A percentile compares a stretch with the other conserved stretches of the same genome.
Conservation (phyloP, 768 basidiomycete species). For the Calocybe indica region DNA sequence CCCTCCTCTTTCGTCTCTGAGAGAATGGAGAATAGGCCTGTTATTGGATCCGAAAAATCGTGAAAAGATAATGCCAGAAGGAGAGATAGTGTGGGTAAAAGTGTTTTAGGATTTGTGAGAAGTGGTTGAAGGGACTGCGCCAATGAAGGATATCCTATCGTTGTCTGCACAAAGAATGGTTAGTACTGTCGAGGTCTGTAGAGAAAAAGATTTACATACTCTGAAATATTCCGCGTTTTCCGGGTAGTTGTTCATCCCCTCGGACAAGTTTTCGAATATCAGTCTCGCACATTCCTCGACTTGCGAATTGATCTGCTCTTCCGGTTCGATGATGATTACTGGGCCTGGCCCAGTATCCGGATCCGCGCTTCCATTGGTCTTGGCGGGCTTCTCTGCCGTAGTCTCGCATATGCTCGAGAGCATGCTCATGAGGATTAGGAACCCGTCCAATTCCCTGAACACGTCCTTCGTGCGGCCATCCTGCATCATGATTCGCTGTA, state of each 20-base stretch:
- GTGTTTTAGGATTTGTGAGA: slow-evolving; percentile 36
- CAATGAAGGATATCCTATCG: slow-evolving; percentile 63
- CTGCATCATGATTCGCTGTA: slow-evolving; percentile 62
- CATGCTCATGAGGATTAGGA: slow-evolving; percentile 67
- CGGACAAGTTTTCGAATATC: slow-evolving; percentile 60
- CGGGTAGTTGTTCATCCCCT: slow-evolving; percentile 51
- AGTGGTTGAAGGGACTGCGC: slow-evolving; percentile 52
- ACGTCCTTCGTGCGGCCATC: slow-evolving; percentile 63
- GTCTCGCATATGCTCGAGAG: slow-evolving; percentile 44
- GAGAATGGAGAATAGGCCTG: slow-evolving; percentile 30
- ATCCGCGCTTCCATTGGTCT: slow-evolving; percentile 15
- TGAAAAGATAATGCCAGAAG: slow-evolving; percentile 62
- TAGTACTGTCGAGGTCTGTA: slow-evolving; percentile 1
- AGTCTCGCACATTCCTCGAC: slow-evolving; percentile 49
- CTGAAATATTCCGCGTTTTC: slow-evolving; percentile 61
- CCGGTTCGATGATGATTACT: slow-evolving; percentile 23
- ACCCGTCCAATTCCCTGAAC: slow-evolving; percentile 80
- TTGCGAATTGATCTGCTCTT: slow-evolving; percentile 29
- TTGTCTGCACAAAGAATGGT: slow-evolving; percentile 25
- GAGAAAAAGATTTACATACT: slow-evolving; percentile 31
- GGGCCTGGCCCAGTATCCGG: slow-evolving; percentile 16
- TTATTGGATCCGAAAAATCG: slow-evolving; percentile 38
- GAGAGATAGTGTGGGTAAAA: slow-evolving; percentile 57
- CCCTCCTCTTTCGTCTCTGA: slow-evolving; percentile 27
- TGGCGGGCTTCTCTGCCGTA: too few relatives aligned